Conservation (phyloP, 2,329 filamentous ascomycete genomes). For the Cryphonectria carpinicola region DNA sequence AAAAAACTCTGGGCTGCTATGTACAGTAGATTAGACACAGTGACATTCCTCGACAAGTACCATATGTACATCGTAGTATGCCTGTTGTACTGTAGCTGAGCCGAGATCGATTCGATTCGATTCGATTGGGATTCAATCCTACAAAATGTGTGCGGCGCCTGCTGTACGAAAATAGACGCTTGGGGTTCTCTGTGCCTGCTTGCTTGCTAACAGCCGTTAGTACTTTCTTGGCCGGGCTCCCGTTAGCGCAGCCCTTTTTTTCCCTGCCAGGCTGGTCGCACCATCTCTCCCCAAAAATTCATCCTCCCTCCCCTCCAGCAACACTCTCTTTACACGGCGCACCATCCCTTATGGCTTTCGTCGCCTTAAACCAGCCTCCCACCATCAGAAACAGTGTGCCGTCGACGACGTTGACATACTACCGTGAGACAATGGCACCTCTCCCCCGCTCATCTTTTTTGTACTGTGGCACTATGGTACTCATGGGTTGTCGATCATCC, state of each 20-base stretch:
- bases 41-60: not conserved
- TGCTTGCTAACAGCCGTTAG: not conserved
- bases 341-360: not conserved
- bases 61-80: not conserved
- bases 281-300: not conserved
- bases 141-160: constrained; percentile 9
- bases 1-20: not conserved
- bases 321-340: not conserved
- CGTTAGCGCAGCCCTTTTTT: not conserved
- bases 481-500: not conserved
- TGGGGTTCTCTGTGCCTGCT: not conserved
- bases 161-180: constrained; percentile 6
- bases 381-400: not conserved
- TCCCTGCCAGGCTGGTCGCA: not conserved
- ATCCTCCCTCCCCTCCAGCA: not conserved
- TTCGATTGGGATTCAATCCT: constrained; percentile 4
- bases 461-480: not conserved
- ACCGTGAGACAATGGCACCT: not conserved
- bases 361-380: not conserved
- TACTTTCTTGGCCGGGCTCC: not conserved
- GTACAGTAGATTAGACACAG: constrained; percentile 4
- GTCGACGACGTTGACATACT: not conserved
- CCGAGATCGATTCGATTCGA: constrained; percentile 10
- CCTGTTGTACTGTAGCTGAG: not conserved
- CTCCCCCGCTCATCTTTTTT: not conserved